These are phyloP conservation scores for Eucalyptus decipiens DNA, from an alignment of 345 rosid genomes.

Conservation along the genomic window DNA sequence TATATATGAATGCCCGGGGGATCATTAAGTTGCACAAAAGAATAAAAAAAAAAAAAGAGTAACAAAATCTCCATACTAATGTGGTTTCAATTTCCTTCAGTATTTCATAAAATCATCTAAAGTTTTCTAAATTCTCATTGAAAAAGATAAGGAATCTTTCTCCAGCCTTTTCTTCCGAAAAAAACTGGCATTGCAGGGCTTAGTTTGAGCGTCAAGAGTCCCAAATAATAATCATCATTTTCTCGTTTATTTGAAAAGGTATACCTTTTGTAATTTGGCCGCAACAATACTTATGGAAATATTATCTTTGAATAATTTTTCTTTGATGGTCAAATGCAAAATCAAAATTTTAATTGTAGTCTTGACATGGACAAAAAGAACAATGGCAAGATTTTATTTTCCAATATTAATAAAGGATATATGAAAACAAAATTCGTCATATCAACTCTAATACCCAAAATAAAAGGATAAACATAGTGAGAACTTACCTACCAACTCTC, in stretches of 20 bases:
- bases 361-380: too few species aligned
- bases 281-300: background rate
- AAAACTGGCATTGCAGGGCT: too few species aligned
- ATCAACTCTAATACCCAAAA: background rate
- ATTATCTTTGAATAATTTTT: too few species aligned
- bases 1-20: too few species aligned
- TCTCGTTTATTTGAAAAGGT: too few species aligned
- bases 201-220: too few species aligned
- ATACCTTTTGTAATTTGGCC: too few species aligned
- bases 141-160: too few species aligned
- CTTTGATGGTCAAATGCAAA: background rate
- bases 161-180: accelerated
- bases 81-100: background rate
- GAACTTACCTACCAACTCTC: background rate
- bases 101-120: background rate
- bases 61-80: background rate
- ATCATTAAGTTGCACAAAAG: background rate
- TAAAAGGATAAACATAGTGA: too few species aligned
- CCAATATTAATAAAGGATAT: background rate
- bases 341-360: too few species aligned
- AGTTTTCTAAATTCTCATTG: too few species aligned
- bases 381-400: background rate
- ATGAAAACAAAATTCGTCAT: background rate
- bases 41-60: background rate
- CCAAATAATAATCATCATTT: accelerated